Evolutionary conservation across 2,329 filamentous ascomycete species (phyloP), one percentile per base, ranked within the genome.

Genomic region (Alternaria infectoria): DNA sequence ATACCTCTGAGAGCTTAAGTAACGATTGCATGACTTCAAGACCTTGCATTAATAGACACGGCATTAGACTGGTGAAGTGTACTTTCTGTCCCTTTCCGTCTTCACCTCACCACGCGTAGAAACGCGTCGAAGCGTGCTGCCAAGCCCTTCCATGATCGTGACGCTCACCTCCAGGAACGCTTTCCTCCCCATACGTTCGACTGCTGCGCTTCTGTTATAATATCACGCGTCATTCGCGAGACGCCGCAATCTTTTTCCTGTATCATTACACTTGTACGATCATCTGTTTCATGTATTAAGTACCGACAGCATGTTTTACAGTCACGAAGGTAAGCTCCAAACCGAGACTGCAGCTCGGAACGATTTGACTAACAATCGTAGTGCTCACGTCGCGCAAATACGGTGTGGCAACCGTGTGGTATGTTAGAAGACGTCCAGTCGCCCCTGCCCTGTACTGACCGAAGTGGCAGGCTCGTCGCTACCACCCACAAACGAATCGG

Each of bases 381-480:
- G 88, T 99, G 63, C 88, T 99, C 59, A 96, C 90, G 4, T 95
- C 88, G 66, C 89, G 89, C 75, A 91, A 96, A 78, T 92, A 97
- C 87, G 96, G 96, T 59, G 92, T 99, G 61, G 91, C 95, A 13
- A 99, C 95, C 3, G 90, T 99, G 64, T 99, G 96, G 95, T 97
- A 85, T 74, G 87, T 74, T 23, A 12, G 2, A 12, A 30, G 11
- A 21, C 55, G 15, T n/a, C 26, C n/a, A 26, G 17, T 19, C 40
- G 32, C 49, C 25, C 49, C 17, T 57, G 57, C 30, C 21, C 17
- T 44, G 10, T n/a, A 44, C 73, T 81, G 56, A 79, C 66, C 67
- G 21, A 40, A 59, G 40, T 45, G 55, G 44, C 66, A 97, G 95
- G 95, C 89, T 97, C 45, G 90, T 97, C 45, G 96, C 96, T 45